These are phyloP conservation scores for Eleusine indica DNA, from an alignment of 176 grass and related monocot genomes.

Conservation along the genomic window DNA sequence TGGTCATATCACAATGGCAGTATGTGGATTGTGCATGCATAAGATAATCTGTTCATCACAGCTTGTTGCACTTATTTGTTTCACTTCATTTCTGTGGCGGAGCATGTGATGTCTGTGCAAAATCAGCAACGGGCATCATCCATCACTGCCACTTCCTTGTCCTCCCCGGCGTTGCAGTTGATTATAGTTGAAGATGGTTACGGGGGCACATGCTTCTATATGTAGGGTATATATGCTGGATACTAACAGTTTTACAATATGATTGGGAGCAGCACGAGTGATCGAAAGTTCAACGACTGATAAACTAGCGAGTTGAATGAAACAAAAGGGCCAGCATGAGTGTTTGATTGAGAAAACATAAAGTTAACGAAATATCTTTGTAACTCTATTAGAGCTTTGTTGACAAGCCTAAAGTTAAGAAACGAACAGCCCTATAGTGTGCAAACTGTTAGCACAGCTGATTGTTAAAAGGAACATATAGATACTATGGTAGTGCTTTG, in stretches of 20 bases:
- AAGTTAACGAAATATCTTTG: neutral
- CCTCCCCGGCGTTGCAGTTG: neutral
- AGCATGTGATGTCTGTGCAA: conserved; percentile 1
- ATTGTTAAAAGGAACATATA: neutral
- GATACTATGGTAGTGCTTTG: neutral
- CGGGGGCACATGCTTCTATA: too few species aligned
- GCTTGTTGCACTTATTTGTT: too few species aligned
- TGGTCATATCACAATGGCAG: neutral
- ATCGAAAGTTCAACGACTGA: neutral
- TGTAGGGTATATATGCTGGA: too few species aligned
- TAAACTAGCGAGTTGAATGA: neutral
- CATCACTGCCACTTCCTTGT: neutral
- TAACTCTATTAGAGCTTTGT: neutral
- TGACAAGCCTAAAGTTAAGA: too few species aligned
- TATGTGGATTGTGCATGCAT: neutral
- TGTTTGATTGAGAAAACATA: neutral
- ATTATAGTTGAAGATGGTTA: neutral
- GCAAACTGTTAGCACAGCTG: neutral
- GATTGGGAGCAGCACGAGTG: neutral
- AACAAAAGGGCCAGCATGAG: neutral
- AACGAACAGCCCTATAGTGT: neutral
- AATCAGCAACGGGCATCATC: neutral
- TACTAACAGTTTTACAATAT: neutral
- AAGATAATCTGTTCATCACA: neutral
- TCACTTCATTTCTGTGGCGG: neutral